Conservation (phyloP, 441 rosid species). For the Adansonia grandidieri region DNA sequence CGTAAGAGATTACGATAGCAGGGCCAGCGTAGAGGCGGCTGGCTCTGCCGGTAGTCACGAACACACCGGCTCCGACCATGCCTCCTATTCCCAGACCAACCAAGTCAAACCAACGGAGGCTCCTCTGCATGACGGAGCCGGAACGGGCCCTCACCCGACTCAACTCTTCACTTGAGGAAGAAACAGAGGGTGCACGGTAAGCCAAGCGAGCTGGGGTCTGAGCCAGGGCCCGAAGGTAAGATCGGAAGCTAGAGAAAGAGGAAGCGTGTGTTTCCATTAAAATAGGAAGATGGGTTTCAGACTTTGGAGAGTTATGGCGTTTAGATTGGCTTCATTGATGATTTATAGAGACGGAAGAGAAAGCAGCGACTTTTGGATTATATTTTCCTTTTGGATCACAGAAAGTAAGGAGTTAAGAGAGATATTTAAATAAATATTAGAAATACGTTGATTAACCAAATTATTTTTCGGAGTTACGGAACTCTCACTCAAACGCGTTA, state of each 20-base stretch:
- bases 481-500: too few relatives aligned
- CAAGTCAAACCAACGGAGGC: constrained; percentile 84
- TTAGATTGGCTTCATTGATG: neutral
- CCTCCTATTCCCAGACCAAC: constrained; percentile 91
- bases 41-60: constrained; percentile 79
- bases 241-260: constrained; percentile 61
- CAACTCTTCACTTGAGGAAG: constrained; percentile 74
- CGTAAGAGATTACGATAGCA: constrained; percentile 74
- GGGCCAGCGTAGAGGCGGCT: constrained; percentile 70
- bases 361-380: neutral
- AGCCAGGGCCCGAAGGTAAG: constrained; percentile 66
- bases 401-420: too few relatives aligned
- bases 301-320: neutral
- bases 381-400: neutral
- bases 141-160: constrained; percentile 56
- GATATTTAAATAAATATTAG: too few relatives aligned
- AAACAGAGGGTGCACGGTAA: constrained; percentile 69
- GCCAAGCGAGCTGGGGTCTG: constrained; percentile 66
- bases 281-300: neutral
- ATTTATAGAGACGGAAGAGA: neutral
- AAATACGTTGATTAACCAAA: too few relatives aligned
- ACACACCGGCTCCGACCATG: constrained; percentile 96
- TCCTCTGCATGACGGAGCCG: constrained; percentile 65
- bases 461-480: too few relatives aligned
- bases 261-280: constrained; percentile 49